These are phyloP conservation scores for Dendrobium officinale DNA, from an alignment of 106 monocot species.

Conservation along the genomic window DNA sequence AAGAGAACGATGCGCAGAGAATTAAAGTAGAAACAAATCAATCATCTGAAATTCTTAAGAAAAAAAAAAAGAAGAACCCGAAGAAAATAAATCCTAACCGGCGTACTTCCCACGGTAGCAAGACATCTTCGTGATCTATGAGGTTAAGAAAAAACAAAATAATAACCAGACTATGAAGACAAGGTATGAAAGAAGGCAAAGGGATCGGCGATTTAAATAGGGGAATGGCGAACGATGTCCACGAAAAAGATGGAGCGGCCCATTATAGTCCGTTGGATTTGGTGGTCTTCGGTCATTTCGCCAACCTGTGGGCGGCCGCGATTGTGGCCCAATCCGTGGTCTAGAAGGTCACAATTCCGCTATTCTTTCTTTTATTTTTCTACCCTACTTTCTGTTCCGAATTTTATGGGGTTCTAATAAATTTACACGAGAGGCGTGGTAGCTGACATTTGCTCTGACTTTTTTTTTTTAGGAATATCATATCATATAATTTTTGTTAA, in stretches of 20 bases:
- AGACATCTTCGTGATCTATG: neutral
- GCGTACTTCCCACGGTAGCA: slow-evolving; percentile 2
- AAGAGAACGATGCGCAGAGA: no score
- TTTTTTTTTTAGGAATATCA: no score
- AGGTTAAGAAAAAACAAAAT: neutral
- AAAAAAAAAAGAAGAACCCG: neutral
- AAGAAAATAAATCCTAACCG: neutral
- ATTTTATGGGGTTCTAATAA: no score
- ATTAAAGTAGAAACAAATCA: no score
- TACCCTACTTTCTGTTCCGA: no score
- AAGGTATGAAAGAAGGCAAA: neutral
- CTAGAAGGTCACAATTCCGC: no score
- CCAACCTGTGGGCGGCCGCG: neutral
- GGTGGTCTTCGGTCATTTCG: neutral
- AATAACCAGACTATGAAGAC: neutral
- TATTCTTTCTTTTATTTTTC: no score
- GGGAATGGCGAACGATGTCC: neutral
- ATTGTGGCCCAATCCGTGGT: neutral
- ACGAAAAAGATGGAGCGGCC: neutral
- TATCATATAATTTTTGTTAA: no score
- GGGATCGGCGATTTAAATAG: neutral
- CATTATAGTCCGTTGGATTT: neutral
- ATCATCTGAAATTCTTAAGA: neutral
- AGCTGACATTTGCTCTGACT: no score
- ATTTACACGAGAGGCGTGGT: no score